Base-by-base conservation (phyloP, 169 alveolate genomes). In the Babesia caballi region DNA sequence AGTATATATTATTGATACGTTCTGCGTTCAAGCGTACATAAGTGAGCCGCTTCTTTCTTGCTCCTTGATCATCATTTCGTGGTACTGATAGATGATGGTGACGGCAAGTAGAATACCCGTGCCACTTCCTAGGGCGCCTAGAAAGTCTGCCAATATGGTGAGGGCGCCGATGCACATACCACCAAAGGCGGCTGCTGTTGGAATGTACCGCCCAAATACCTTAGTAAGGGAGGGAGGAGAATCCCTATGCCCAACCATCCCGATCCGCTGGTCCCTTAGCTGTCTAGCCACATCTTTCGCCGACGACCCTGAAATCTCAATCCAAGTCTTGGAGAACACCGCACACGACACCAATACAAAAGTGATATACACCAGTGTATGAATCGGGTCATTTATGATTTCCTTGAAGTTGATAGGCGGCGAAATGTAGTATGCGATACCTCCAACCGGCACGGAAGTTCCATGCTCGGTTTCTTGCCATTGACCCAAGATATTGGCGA, bases 151-250 rank as follows among this genome's bases (percentile, higher is more conserved):
- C 52, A 96, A 81, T 69, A 98, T 96, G 40, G 99, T 95, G 57
- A 98, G 89, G 12, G 98, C 98, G 40, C 99, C 99, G 83, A 98
- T 97, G 85, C 99, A 98, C 99, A 97, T 95, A 38, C 99, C 99
- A 23, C 99, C 99, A 80, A 98, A 97, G 35, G 99, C 98, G 17
- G 99, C 99, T 0, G 99, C 99, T 36, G 98, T 97, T n/a, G 99
- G 99, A 68, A 98, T 97, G 86, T 96, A 97, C 83, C 93, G 73
- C 49, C 90, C 84, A 52, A 88, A 88, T 7, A 88, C 93, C 32
- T 84, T 81, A 17, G 93, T 88, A 30, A 88, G 81, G 2, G 93
- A 88, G 27, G 91, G 88, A 0, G 94, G 91, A 12, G 94, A 85
- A 57, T 89, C 94, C 69, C 94, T 76, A 76, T 86, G 82, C 1